Evolutionary conservation across 345 rosid species (phyloP).

Genomic region (Noccaea caerulescens): DNA sequence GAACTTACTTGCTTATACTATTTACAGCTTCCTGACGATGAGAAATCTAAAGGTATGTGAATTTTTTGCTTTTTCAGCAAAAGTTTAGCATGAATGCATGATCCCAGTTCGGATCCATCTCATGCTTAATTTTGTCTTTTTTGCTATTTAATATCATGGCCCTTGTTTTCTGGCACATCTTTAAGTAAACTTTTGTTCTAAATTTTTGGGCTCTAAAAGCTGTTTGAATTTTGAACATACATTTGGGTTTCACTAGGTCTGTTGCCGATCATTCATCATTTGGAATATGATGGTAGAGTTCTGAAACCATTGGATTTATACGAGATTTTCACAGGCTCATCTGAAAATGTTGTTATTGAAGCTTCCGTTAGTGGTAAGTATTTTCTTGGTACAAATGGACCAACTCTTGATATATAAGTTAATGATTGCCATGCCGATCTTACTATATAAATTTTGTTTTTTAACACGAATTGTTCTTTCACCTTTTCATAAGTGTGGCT

Average conservation of each 20-base stretch:
- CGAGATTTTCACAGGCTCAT: conserved; percentile 48
- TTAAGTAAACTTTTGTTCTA: background rate
- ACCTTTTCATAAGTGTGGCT: conserved; percentile 16
- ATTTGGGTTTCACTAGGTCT: conserved; percentile 60
- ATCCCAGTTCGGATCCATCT: conserved; percentile 4
- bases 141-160: background rate
- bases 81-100: conserved; percentile 21
- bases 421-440: conserved; percentile 16
- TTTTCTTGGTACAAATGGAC: conserved; percentile 21
- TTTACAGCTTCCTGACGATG: conserved; percentile 74
- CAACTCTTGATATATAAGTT: conserved; percentile 13
- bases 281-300: conserved; percentile 60
- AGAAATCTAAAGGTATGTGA: conserved; percentile 72
- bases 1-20: conserved; percentile 85
- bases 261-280: conserved; percentile 78
- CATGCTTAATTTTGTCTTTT: conserved; percentile 11
- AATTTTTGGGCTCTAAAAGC: background rate
- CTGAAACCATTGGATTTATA: conserved; percentile 53
- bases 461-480: conserved; percentile 11
- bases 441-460: background rate
- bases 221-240: conserved; percentile 26
- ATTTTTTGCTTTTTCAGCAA: conserved; percentile 15
- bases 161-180: background rate
- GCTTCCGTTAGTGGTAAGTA: conserved; percentile 63
- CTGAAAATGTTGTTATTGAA: conserved; percentile 57